These are phyloP conservation scores for Immersiella caudata DNA, from an alignment of 495 filamentous ascomycete species.

Conservation along the genomic window DNA sequence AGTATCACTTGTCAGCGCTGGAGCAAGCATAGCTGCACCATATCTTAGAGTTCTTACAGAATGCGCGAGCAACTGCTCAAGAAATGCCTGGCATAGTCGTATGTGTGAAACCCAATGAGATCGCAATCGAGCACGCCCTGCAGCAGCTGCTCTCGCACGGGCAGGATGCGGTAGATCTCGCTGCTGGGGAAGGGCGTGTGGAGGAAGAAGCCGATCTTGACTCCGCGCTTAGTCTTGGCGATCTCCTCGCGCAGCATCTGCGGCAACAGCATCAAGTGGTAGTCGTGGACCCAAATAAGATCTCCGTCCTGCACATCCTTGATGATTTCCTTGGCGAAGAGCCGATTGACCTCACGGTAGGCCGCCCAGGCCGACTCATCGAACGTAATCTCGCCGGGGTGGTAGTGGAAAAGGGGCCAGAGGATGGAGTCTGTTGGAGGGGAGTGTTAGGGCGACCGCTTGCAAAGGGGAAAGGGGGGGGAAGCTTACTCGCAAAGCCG, in stretches of 20 bases:
- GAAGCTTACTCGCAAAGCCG: constrained; percentile 75
- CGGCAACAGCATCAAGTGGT: constrained; percentile 91
- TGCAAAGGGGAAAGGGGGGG: background rate
- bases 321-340: constrained; percentile 80
- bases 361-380: constrained; percentile 85
- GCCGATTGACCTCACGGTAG: constrained; percentile 80
- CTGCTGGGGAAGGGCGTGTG: constrained; percentile 93
- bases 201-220: constrained; percentile 92
- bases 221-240: constrained; percentile 67
- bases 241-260: constrained; percentile 79
- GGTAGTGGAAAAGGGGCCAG: constrained; percentile 96
- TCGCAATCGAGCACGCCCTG: constrained; percentile 81
- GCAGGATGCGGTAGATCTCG: constrained; percentile 89
- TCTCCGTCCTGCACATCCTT: constrained; percentile 75
- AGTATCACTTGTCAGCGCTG: constrained; percentile 18
- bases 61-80: constrained; percentile 82
- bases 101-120: constrained; percentile 91
- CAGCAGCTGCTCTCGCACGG: constrained; percentile 81
- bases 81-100: constrained; percentile 91
- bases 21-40: background rate
- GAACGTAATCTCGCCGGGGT: constrained; percentile 89
- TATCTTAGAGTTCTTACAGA: constrained; percentile 62
- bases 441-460: background rate
- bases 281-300: constrained; percentile 95
- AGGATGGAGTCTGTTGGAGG: constrained; percentile 78